Conservation (phyloP, 352 stramenopile species). For the Elongisporangium anandrum region DNA sequence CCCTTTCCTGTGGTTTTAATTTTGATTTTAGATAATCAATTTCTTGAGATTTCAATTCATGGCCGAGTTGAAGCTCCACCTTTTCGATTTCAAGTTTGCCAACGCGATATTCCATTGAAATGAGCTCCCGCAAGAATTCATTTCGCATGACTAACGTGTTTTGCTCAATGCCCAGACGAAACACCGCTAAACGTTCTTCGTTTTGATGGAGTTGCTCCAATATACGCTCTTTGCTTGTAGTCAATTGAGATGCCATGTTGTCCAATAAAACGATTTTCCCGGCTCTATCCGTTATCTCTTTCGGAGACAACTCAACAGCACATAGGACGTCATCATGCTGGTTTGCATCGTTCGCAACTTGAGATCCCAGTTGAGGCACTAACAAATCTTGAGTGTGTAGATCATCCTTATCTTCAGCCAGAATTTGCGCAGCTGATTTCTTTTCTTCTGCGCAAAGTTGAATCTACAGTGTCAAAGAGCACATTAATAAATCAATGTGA, state of each 20-base stretch:
- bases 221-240: slow-evolving; percentile 26
- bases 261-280: background rate
- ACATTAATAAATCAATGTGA: background rate
- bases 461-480: background rate
- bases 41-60: background rate
- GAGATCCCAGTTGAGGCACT: background rate
- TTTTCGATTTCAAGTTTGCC: slow-evolving; percentile 91
- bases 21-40: background rate
- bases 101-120: slow-evolving; percentile 85
- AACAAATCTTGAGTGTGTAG: background rate
- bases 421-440: background rate
- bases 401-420: background rate
- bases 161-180: slow-evolving; percentile 42
- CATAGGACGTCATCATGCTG: background rate
- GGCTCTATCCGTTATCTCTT: background rate
- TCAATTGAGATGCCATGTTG: slow-evolving; percentile 9
- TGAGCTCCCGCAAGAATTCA: slow-evolving; percentile 50
- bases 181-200: slow-evolving; percentile 36
- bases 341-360: background rate
- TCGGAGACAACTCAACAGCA: background rate
- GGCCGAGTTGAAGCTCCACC: slow-evolving; percentile 63
- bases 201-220: slow-evolving; percentile 7
- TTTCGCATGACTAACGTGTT: slow-evolving; percentile 35
- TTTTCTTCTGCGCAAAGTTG: background rate
- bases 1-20: background rate